A percentile compares a stretch with the other conserved stretches of the same genome.
phyloP scores from a whole-genome alignment of 176 grass and related monocot species.

The Aechmea fasciata region DNA sequence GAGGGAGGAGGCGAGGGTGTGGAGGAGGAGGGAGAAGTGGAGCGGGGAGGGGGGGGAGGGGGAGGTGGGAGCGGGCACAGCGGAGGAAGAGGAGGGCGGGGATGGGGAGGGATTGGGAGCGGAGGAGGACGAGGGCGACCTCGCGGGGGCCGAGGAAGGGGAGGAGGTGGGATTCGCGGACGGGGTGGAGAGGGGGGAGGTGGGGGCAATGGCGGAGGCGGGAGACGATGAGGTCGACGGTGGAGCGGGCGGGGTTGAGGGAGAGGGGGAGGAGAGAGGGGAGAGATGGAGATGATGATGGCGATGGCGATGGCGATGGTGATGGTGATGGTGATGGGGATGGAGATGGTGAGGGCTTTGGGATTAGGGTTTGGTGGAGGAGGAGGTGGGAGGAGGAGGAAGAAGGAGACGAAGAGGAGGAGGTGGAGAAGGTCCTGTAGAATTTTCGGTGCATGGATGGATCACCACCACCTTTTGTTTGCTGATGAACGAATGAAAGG shows the following conservation, averaged over 20 bases:
- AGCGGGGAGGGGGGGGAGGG: conserved; percentile 34
- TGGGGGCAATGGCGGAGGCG: conserved; percentile 18
- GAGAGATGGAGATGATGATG: conserved; percentile 8
- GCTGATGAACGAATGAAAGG: too few species aligned
- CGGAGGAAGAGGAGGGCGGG: background rate
- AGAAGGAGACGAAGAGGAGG: too few species aligned
- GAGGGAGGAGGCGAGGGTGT: conserved; percentile 51
- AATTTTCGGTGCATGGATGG: too few species aligned
- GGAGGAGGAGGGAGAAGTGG: conserved; percentile 53
- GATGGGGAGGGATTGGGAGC: background rate
- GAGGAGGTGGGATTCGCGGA: conserved; percentile 32
- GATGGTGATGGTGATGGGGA: background rate
- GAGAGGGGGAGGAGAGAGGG: conserved; percentile 62
- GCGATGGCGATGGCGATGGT: too few species aligned
- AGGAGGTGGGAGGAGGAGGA: too few species aligned
- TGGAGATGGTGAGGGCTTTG: background rate
- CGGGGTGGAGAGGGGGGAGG: conserved; percentile 16
- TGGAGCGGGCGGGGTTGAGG: conserved; percentile 53
- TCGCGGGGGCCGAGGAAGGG: conserved; percentile 43
- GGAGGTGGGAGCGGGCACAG: conserved; percentile 45
- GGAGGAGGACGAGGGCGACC: background rate
- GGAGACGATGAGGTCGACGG: conserved; percentile 50
- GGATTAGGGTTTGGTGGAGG: conserved; percentile 15
- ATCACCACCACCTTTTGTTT: too few species aligned
- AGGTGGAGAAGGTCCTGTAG: too few species aligned